Base-by-base conservation (phyloP, 176 grass and related monocot species). In the Triticum timopheevii region DNA sequence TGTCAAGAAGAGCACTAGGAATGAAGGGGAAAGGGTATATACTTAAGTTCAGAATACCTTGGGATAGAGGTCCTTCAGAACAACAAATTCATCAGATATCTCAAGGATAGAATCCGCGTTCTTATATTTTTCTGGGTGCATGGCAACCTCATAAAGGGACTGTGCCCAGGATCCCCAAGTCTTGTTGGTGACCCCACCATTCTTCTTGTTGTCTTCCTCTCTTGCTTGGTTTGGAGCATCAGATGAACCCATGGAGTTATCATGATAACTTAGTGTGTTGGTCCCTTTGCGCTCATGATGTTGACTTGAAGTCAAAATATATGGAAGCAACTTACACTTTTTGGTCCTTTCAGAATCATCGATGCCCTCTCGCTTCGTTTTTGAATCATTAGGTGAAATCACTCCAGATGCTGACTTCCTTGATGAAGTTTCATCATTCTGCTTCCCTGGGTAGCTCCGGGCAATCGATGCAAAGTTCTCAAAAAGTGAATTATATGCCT, bases 401-500 rank as follows among this genome's bases (percentile, higher is more conserved):
- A 33, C 61, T 84, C 45, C 68, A 19, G 76, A 80, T 8, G 25
- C 61, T 80, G 62, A 80, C 68, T 81, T 84, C 47, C 49, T 85
- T 85, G 77, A 84, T 58, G 64, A 42, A 28, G 64, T 73, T 30
- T 47, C 28, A 10, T 62, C 58, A 17, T 81, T 85, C 72, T 80
- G 76, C 42, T 85, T 89, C 30, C 58, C 82, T 22, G 24, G 34
- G 69, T 79, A 10, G 31, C 84, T 73, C 59, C 70, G 47, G 27
- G 79, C 42, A 79, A 94, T 83, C 31, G 88, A 88, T 61, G 84
- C 84, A 59, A 98, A 98, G 65, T 80, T 92, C 76, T 91, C 82
- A 86, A 98, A 98, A 68, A 98, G 86, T 61, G 92, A 98, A 79
- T 20, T 84, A 78, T 96, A 98, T 77, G 90, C 90, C 42, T 98